Base-by-base conservation (phyloP, 306 rosid genomes). In the Trichosanthes cucumerina region DNA sequence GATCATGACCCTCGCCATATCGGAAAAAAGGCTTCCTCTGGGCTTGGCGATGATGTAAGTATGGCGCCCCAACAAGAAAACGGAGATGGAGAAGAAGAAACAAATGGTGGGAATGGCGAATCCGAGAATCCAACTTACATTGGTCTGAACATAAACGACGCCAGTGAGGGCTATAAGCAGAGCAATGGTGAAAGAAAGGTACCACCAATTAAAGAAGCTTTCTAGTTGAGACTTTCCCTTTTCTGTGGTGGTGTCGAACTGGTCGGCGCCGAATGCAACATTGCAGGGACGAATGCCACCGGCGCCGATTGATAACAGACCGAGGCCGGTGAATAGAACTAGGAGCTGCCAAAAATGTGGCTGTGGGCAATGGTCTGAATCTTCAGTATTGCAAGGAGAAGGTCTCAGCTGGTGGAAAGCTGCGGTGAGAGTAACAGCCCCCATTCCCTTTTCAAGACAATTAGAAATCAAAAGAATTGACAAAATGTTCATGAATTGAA, bases 121-220 rank as follows among this genome's bases (percentile, higher is more conserved):
- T 0, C 97, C 97, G 1, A 86, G 16, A 11, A 87, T 50, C 98
- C 98, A 93, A 44, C 90, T 91, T n/a, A 93, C 34, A 62, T 87
- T 89, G 0, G 97, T 93, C 71, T 93, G 98, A 53, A 93, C 15
- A 33, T 91, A 93, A 81, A 93, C 90, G 44, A 92, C 93, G 14
- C 24, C 86, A 5, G 91, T 87, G 82, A 93, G 93, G 26, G 93
- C 94, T 23, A 92, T 26, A 50, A 90, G 57, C 5, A 92, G 88
- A 31, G 97, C 91, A 66, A 88, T n/a, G 44, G 92, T 90, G 78
- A 93, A 90, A 50, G 87, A 73, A 85, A 93, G 87, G 82, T 93
- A 93, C 98, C 98, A 91, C 96, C 96, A 90, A 47, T 91, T 90
- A 85, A 89, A 93, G 85, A 93, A 93, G 80, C 96, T 89, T 82